Percentiles rank a stretch among this genome's conserved stretches.
phyloP scores from a whole-genome alignment of 2,329 filamentous ascomycete genomes.

The Fusarium xylarioides region DNA sequence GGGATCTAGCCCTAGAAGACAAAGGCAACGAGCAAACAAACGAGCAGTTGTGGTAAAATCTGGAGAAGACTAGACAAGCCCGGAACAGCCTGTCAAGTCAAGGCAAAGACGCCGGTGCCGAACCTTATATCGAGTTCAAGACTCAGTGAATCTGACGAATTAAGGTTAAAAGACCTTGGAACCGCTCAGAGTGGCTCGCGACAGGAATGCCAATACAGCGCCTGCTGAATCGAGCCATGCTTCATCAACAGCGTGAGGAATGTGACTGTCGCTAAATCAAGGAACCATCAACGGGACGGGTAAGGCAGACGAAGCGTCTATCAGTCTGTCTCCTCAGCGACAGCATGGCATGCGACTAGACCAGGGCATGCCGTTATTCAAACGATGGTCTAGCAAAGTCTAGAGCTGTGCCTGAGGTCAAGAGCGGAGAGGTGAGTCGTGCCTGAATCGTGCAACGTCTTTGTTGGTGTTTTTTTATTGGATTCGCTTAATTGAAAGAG shows the following conservation, averaged over 20 bases:
- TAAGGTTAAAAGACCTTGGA: constrained; percentile 28
- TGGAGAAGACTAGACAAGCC: constrained; percentile 27
- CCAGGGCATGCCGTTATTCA: constrained; percentile 10
- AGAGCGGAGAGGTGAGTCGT: neutral
- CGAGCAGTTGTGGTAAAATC: constrained; percentile 9
- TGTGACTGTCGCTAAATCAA: constrained; percentile 39
- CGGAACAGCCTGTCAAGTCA: constrained; percentile 10
- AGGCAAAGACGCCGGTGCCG: constrained; percentile 22
- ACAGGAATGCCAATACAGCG: constrained; percentile 33
- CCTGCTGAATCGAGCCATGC: constrained; percentile 17
- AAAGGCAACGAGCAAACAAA: constrained; percentile 2
- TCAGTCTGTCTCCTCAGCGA: constrained; percentile 14
- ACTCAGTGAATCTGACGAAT: constrained; percentile 23
- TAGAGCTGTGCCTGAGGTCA: constrained; percentile 9
- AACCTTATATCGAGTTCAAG: constrained; percentile 34
- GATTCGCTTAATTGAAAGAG: neutral
- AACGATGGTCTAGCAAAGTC: constrained; percentile 11
- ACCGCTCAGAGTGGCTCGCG: constrained; percentile 22
- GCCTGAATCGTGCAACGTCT: constrained; percentile 9
- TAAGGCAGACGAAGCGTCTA: constrained; percentile 24
- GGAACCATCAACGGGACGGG: constrained; percentile 33
- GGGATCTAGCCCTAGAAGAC: constrained; percentile 30
- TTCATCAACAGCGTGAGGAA: constrained; percentile 34
- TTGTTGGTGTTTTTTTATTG: neutral
- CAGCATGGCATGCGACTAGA: constrained; percentile 13